These are phyloP conservation scores for Syzygium aqueum DNA, from an alignment of 345 rosid species.

Conservation along the genomic window DNA sequence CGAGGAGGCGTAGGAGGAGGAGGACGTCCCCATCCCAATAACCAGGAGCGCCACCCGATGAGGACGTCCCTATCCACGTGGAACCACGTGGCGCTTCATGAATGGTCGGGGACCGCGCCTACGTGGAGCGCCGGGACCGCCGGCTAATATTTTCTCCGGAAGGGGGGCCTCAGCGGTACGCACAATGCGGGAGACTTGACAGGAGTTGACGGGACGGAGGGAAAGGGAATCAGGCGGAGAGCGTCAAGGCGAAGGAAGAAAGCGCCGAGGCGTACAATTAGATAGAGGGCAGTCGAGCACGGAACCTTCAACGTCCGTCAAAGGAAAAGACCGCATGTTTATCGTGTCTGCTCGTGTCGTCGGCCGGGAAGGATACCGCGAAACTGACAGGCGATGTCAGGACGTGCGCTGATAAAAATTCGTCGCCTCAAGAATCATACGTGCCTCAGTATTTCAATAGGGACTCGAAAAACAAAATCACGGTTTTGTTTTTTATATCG, in stretches of 20 bases:
- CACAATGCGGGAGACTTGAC: background rate
- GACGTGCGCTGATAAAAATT: background rate
- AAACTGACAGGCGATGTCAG: background rate
- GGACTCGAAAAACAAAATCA: background rate
- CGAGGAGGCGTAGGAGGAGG: no score
- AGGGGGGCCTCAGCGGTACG: background rate
- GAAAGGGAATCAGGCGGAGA: background rate
- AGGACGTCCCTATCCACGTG: no score
- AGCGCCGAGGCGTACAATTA: background rate
- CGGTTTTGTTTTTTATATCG: background rate
- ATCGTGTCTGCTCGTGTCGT: background rate
- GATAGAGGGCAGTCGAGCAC: background rate
- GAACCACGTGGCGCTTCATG: no score
- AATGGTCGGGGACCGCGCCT: no score
- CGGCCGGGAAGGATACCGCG: background rate
- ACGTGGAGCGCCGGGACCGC: no score
- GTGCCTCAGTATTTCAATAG: background rate
- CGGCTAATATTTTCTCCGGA: no score
- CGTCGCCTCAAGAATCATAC: background rate
- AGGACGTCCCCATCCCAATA: no score
- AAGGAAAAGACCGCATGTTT: background rate
- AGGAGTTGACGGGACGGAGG: background rate
- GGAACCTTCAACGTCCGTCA: background rate
- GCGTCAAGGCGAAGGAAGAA: background rate
- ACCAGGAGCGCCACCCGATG: background rate